These are phyloP conservation scores for Ophiocordyceps camponoti-leonardi DNA, from an alignment of 2,329 filamentous ascomycete species.

Conservation along the genomic window DNA sequence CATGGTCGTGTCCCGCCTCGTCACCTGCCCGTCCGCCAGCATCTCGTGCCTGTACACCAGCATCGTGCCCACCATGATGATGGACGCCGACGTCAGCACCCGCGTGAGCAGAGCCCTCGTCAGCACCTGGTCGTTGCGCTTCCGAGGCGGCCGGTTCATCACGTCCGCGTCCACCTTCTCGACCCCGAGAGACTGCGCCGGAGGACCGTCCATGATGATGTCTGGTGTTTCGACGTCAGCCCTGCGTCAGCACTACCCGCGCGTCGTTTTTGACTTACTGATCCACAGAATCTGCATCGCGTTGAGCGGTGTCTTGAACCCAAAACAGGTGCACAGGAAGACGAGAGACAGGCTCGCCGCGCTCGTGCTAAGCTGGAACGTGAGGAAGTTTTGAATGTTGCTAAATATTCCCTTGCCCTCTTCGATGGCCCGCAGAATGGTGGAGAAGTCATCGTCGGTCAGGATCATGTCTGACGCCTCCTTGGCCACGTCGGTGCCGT, in stretches of 20 bases:
- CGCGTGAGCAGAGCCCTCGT: conserved; percentile 67
- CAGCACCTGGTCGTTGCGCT: conserved; percentile 78
- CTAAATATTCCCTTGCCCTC: conserved; percentile 99
- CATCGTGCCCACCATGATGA: conserved; percentile 90
- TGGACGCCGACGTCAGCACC: conserved; percentile 68
- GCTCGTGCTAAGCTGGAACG: conserved; percentile 94
- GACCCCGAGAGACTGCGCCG: conserved; percentile 90
- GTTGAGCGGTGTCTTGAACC: conserved; percentile 89
- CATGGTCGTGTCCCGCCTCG: conserved; percentile 92
- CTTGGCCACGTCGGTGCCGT: conserved; percentile 94
- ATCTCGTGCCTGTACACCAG: conserved; percentile 86
- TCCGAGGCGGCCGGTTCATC: conserved; percentile 74
- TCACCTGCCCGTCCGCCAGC: conserved; percentile 65
- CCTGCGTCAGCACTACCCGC: not conserved
- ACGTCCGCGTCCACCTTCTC: conserved; percentile 89
- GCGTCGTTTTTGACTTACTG: conserved; percentile 51
- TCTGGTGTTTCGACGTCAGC: conserved; percentile 34
- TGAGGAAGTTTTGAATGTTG: conserved; percentile 98
- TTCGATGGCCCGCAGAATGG: conserved; percentile 87
- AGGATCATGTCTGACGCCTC: conserved; percentile 90
- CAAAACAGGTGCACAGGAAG: conserved; percentile 78
- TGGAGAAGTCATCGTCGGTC: conserved; percentile 78
- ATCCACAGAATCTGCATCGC: conserved; percentile 99
- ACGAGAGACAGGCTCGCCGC: conserved; percentile 85
- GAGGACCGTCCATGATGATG: conserved; percentile 98